phyloP scores from a whole-genome alignment of 2,329 filamentous ascomycete genomes.

The Diaporthe sp. region DNA sequence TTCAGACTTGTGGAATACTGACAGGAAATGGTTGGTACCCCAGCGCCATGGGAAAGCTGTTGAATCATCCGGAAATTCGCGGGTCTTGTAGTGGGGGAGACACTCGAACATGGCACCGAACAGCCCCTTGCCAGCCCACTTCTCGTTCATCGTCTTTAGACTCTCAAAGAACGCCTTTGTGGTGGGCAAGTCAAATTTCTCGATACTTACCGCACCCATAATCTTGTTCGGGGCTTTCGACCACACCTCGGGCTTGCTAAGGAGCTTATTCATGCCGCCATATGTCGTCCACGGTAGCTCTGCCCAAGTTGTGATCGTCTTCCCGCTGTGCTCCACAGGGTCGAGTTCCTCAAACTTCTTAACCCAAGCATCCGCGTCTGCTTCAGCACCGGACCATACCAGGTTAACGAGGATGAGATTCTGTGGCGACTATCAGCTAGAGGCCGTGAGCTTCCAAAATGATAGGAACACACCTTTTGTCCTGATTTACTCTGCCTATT shows the following conservation, averaged over 20 bases:
- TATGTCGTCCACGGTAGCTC: constrained; percentile 30
- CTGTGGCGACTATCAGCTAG: not conserved
- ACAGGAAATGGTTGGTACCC: constrained; percentile 25
- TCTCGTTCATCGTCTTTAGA: constrained; percentile 24
- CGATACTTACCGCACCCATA: constrained; percentile 24
- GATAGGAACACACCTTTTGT: not conserved
- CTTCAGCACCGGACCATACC: constrained; percentile 13
- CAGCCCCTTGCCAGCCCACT: constrained; percentile 20
- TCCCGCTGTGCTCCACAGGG: constrained; percentile 1
- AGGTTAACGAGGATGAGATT: constrained; percentile 23
- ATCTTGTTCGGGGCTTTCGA: not conserved
- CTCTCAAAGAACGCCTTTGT: not conserved
- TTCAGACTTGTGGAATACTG: not conserved
- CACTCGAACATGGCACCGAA: constrained; percentile 32
- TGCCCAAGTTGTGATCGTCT: not conserved
- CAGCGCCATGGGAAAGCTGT: constrained; percentile 24
- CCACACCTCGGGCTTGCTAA: constrained; percentile 26
- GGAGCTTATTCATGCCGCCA: constrained; percentile 14
- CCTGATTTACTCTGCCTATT: constrained; percentile 14
- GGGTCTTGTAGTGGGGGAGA: constrained; percentile 1
- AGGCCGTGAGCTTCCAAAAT: too few species aligned
- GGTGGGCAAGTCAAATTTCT: not conserved
- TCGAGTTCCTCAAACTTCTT: not conserved
- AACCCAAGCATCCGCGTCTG: not conserved
- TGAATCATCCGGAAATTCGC: not conserved